Evolutionary conservation across 495 filamentous ascomycete genomes (phyloP), one percentile per base, ranked within the genome.

Genomic region (Cercophora newfieldiana): DNA sequence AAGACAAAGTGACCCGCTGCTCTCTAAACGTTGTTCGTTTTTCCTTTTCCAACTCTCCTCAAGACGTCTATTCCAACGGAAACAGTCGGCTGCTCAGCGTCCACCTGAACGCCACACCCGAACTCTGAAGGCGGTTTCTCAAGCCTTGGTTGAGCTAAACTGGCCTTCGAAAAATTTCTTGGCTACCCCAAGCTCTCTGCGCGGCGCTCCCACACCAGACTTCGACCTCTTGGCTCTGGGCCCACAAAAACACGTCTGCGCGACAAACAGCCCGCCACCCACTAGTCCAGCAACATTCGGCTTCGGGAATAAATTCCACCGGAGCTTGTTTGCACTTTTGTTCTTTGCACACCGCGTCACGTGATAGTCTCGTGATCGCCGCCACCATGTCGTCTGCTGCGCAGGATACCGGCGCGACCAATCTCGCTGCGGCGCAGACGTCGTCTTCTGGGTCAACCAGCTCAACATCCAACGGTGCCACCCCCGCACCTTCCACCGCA

Each of bases 1-100:
- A 81, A 79, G 77, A 80, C 72, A 77, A 73, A 74, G 77, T 68
- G 74, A 73, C 74, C 71, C 77, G 72, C 75, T 71, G 77, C 74
- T 78, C 63, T 68, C 50, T 62, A 14, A 54, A 30, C 53, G 63
- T 76, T 74, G 72, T 74, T 75, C 76, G 74, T 75, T 76, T 72
- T 68, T 74, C 50, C 25, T 21, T 51, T 31, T 62, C 24, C 26
- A 62, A 33, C 60, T 19, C 7, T 28, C 7, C 3, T 51, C 16
- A 44, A 62, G 14, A 8, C 5, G 14, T 58, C 12, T 18, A 31
- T 28, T 58, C 18, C 55, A 44, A 44, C 37, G 18, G 2, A 4
- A 44, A 44, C 37, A 44, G 37, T 44, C 18, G 12, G 37, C 37
- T 44, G 37, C 37, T 44, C 37, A 44, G 10, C 37, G 18, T 44